Base-by-base conservation (phyloP, 306 rosid genomes). In the Prunus mongolica region DNA sequence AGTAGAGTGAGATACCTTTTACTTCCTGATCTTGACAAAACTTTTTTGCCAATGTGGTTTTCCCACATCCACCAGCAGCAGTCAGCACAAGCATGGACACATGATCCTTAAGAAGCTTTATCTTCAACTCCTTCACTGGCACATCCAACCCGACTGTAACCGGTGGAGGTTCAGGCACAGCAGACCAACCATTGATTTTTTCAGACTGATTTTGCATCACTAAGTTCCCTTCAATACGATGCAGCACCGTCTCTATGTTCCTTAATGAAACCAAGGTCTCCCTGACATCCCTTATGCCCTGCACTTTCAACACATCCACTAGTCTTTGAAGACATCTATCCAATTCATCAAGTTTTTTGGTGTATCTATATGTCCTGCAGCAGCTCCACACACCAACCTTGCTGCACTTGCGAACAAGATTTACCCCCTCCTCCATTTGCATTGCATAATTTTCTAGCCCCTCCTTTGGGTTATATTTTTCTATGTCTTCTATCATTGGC, bases 41-140 rank as follows among this genome's bases (percentile, higher is more conserved):
- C 67, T 1, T 79, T 60, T 71, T 81, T 6, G 81, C 91, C 65
- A 91, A 78, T 0, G 96, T 82, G 4, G 93, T 82, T 80, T 88
- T 91, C 50, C 96, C 93, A 2, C 83, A 79, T 44, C 93, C 96
- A 16, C 67, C 84, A 1, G 83, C 50, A 25, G 87, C 90, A 7
- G 93, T 85, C 14, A 91, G 61, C 6, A 84, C 86, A 52, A 79
- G 64, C 75, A 87, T 67, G 0, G 87, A 69, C 1, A 19, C 46
- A 1, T 28, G 81, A 52, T 64, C 69, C 18, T 52, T 71, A 1
- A 87, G 75, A 71, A 88, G 79, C 82, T 60, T 66, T 45, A 61
- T 8, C 89, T 91, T 90, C 79, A 91, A 52, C 19, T 88, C 87
- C 75, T 30, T 72, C 72, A 89, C 14, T 32, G 79, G 84, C 68